Conservation (phyloP, 208 protist species). For the Angomonas ambiguus region DNA sequence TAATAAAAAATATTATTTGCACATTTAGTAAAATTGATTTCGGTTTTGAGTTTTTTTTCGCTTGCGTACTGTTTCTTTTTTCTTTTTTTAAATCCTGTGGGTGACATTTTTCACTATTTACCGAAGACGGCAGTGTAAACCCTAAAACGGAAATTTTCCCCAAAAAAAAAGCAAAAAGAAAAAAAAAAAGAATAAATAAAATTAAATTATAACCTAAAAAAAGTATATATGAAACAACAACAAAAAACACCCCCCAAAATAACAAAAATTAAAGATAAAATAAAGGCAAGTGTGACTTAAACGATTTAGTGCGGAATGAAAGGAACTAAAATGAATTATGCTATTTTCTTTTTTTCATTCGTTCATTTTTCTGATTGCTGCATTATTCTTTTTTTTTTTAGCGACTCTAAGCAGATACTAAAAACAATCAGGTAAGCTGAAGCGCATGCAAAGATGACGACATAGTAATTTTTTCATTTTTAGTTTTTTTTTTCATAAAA, state of each 20-base stretch:
- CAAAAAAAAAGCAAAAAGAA: conserved; percentile 4
- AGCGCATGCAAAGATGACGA: too few relatives aligned
- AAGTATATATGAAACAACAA: conserved; percentile 5
- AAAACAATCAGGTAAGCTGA: too few relatives aligned
- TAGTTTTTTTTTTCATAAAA: background rate
- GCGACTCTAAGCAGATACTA: too few relatives aligned
- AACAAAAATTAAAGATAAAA: conserved; percentile 5
- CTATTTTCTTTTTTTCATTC: too few relatives aligned
- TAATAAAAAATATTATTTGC: conserved; percentile 9
- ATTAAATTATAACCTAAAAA: conserved; percentile 1
- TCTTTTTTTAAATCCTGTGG: background rate
- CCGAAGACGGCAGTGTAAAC: too few relatives aligned
- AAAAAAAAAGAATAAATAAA: conserved; percentile 5
- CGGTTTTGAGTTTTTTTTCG: conserved; percentile 11
- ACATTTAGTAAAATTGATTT: background rate
- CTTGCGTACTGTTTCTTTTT: background rate
- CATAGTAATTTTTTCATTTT: too few relatives aligned
- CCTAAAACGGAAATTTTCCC: too few relatives aligned
- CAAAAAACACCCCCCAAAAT: conserved; percentile 6
- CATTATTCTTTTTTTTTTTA: too few relatives aligned
- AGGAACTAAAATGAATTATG: too few relatives aligned
- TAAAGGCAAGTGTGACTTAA: background rate
- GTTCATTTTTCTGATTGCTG: too few relatives aligned
- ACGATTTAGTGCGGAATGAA: too few relatives aligned
- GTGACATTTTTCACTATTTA: too few relatives aligned